A percentile compares a stretch with the other conserved stretches of the same genome.
These are phyloP conservation scores for Clonostachys byssicola DNA, from an alignment of 2,329 filamentous ascomycete genomes.

Conservation along the genomic window DNA sequence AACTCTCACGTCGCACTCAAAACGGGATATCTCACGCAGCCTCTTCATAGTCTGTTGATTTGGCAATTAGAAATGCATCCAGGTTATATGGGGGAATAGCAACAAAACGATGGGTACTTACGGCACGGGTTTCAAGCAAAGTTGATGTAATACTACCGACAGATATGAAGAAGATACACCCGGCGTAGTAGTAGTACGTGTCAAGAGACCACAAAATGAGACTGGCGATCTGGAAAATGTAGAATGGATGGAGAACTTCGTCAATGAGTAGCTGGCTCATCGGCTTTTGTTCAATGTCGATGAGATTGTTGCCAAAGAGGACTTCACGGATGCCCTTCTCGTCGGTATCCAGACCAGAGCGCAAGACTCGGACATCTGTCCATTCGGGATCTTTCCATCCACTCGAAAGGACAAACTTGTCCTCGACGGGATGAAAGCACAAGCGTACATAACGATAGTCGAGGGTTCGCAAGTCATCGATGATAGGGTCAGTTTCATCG, in stretches of 20 bases:
- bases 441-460: slow-evolving; percentile 95
- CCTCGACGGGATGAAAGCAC: slow-evolving; percentile 82
- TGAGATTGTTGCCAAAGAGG: slow-evolving; percentile 86
- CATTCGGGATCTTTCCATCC: slow-evolving; percentile 94
- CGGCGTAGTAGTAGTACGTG: slow-evolving; percentile 95
- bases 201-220: slow-evolving; percentile 92
- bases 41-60: slow-evolving; percentile 69
- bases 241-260: slow-evolving; percentile 96
- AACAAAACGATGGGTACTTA: too few relatives aligned
- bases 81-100: neutral
- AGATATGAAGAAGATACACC: slow-evolving; percentile 93
- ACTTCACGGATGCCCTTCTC: slow-evolving; percentile 78
- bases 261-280: slow-evolving; percentile 80
- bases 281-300: slow-evolving; percentile 90
- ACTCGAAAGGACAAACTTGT: slow-evolving; percentile 81
- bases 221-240: slow-evolving; percentile 96
- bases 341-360: slow-evolving; percentile 79
- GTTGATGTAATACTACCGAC: slow-evolving; percentile 88
- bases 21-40: slow-evolving; percentile 84
- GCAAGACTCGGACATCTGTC: slow-evolving; percentile 72
- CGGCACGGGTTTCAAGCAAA: slow-evolving; percentile 67
- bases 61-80: neutral
- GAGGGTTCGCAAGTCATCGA: slow-evolving; percentile 70
- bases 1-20: slow-evolving; percentile 93
- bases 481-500: slow-evolving; percentile 67